phyloP scores from a whole-genome alignment of 2,329 filamentous ascomycete genomes.

The Phaeomoniella chlamydospora region DNA sequence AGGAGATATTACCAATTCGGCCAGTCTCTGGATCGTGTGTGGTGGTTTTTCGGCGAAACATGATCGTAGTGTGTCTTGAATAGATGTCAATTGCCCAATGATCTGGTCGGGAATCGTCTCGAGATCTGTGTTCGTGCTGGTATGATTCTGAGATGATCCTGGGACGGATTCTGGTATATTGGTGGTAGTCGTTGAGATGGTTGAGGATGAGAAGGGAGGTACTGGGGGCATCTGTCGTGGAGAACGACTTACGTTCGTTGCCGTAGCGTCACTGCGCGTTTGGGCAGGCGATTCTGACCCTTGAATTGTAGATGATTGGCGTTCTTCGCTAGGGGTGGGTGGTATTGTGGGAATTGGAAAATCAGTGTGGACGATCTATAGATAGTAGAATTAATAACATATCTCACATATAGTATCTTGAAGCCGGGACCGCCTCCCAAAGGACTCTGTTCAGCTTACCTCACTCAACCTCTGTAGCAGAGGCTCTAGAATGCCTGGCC shows the following conservation, averaged over 20 bases:
- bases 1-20: slow-evolving; percentile 70
- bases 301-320: not conserved
- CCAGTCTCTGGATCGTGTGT: slow-evolving; percentile 82
- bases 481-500: slow-evolving; percentile 52
- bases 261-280: slow-evolving; percentile 9
- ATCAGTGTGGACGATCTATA: slow-evolving; percentile 57
- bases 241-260: slow-evolving; percentile 12
- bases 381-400: slow-evolving; percentile 4
- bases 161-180: slow-evolving; percentile 26
- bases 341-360: slow-evolving; percentile 53
- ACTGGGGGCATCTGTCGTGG: slow-evolving; percentile 21
- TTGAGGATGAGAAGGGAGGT: slow-evolving; percentile 19
- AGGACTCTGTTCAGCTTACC: too few relatives aligned
- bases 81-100: slow-evolving; percentile 44
- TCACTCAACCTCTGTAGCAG: slow-evolving; percentile 56
- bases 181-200: slow-evolving; percentile 20
- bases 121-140: slow-evolving; percentile 25
- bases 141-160: slow-evolving; percentile 20
- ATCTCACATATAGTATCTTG: too few relatives aligned
- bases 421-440: slow-evolving; percentile 5
- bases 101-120: slow-evolving; percentile 52
- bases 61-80: slow-evolving; percentile 43
- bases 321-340: slow-evolving; percentile 3
- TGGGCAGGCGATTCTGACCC: not conserved
- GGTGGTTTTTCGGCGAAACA: slow-evolving; percentile 66